Evolutionary conservation across 1,284 basidiomycete genomes (phyloP).

Genomic region (Naganishia sp.): DNA sequence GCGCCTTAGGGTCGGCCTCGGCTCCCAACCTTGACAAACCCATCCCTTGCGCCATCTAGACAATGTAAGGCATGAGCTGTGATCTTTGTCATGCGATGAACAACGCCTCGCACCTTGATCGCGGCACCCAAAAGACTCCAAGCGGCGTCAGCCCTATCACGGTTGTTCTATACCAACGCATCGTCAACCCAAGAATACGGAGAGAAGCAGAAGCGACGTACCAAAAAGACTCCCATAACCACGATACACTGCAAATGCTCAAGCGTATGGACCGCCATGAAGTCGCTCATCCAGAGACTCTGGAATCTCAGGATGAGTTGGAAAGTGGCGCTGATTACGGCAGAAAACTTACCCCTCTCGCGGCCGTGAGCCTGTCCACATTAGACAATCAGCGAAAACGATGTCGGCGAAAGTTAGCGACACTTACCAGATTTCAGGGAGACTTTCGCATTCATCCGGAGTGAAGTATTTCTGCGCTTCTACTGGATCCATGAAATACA

Average conservation of each 20-base stretch:
- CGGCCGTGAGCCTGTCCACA: conserved; percentile 39
- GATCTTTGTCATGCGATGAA: neutral
- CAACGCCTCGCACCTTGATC: conserved; percentile 49
- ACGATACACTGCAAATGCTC: conserved; percentile 52
- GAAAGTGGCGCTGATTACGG: neutral
- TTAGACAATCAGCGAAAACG: neutral
- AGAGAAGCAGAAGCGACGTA: conserved; percentile 32
- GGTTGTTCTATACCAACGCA: conserved; percentile 49
- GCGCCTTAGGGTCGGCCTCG: conserved; percentile 48
- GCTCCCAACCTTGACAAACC: conserved; percentile 54
- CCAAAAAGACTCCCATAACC: conserved; percentile 52
- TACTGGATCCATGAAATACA: conserved; percentile 52
- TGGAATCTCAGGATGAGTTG: conserved; percentile 18
- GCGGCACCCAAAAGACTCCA: conserved; percentile 53
- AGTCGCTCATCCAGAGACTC: conserved; percentile 53
- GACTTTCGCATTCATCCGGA: conserved; percentile 43
- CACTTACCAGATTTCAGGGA: conserved; percentile 48
- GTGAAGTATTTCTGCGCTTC: conserved; percentile 50
- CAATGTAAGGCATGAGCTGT: conserved; percentile 14
- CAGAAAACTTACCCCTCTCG: conserved; percentile 41
- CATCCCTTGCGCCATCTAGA: conserved; percentile 54
- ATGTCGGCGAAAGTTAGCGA: neutral
- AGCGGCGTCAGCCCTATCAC: conserved; percentile 53
- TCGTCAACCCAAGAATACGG: conserved; percentile 1
- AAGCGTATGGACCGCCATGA: conserved; percentile 50